Base-by-base conservation (phyloP, 495 filamentous ascomycete species). In the Lasiosphaeria miniovina region DNA sequence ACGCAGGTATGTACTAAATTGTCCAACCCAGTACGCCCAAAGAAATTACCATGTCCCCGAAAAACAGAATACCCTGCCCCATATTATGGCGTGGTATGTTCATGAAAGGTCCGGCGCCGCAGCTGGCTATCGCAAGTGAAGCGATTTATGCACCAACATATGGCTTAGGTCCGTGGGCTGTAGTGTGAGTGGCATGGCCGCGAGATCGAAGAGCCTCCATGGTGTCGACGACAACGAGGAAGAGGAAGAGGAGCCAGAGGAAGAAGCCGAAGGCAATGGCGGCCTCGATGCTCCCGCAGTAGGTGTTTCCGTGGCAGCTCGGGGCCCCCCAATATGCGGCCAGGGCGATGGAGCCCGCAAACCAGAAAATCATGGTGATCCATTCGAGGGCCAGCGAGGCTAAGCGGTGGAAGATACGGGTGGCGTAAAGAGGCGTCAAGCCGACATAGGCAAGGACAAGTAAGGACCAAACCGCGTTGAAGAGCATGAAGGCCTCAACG, bases 351-450 rank as follows among this genome's bases (percentile, higher is more conserved):
- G 88, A 88, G 33, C 90, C 90, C 0, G 86, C 85, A 69, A 96
- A 91, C 91, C 91, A 95, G 78, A 93, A 92, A 41, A 93, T 80
- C 78, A 84, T 86, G n/a, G 90, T 92, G 11, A 93, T 50, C 49
- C 74, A 74, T 61, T 93, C 88, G 36, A 88, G 74, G n/a, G 65
- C 85, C 8, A 89, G 77, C 4, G 91, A 80, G 41, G 74, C 81
- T 34, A 83, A 78, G n/a, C 77, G 81, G 72, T 88, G 84, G 58
- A 81, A 80, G 12, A 84, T 61, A 49, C 70, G 74, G 1, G 84
- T 78, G 65, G 84, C 78, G 69, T 82, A 84, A 34, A 80, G 71
- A 0, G 89, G 89, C 6, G 82, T 77, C 12, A 91, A 52, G 59
- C 80, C 75, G 55, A 94, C 79, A 73, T 90, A 92, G 36, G 77